Conservation (phyloP, 352 stramenopile species). For the Blastocystis sp. region DNA sequence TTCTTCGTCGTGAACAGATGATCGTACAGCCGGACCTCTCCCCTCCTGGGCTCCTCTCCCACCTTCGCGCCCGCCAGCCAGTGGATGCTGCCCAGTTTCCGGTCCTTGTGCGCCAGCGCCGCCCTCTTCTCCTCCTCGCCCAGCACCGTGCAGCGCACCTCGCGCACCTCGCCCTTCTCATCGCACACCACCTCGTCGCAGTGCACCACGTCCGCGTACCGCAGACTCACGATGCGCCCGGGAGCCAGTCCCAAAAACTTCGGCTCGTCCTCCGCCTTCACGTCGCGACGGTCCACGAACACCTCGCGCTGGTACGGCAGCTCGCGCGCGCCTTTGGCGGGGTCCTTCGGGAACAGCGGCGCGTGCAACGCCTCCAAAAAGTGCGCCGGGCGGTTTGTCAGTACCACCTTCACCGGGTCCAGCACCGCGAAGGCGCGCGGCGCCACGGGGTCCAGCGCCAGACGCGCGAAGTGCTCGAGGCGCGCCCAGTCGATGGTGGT, state of each 20-base stretch:
- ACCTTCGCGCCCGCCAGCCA: slow-evolving; percentile 73
- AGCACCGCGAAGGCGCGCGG: slow-evolving; percentile 79
- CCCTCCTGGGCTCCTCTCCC: slow-evolving; percentile 73
- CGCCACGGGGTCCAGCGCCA: slow-evolving; percentile 78
- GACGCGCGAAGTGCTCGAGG: slow-evolving; percentile 77
- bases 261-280: slow-evolving; percentile 67
- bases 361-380: slow-evolving; percentile 20
- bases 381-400: slow-evolving; percentile 75
- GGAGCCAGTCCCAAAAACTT: slow-evolving; percentile 90
- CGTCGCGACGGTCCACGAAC: slow-evolving; percentile 68
- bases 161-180: too few relatives aligned
- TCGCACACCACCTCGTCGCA: too few relatives aligned
- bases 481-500: slow-evolving; percentile 76
- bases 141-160: slow-evolving; percentile 68
- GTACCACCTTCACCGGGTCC: slow-evolving; percentile 78
- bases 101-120: slow-evolving; percentile 75
- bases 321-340: too few relatives aligned
- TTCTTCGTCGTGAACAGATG: slow-evolving; percentile 89
- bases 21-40: slow-evolving; percentile 91
- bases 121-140: slow-evolving; percentile 74
- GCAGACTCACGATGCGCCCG: slow-evolving; percentile 76
- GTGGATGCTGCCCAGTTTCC: too few relatives aligned
- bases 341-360: too few relatives aligned
- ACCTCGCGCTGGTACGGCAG: slow-evolving; percentile 32
- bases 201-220: too few relatives aligned